Percentiles rank a stretch among this genome's conserved stretches.
phyloP scores from a whole-genome alignment of 129 eudicot species.

The Flaveria bidentis region DNA sequence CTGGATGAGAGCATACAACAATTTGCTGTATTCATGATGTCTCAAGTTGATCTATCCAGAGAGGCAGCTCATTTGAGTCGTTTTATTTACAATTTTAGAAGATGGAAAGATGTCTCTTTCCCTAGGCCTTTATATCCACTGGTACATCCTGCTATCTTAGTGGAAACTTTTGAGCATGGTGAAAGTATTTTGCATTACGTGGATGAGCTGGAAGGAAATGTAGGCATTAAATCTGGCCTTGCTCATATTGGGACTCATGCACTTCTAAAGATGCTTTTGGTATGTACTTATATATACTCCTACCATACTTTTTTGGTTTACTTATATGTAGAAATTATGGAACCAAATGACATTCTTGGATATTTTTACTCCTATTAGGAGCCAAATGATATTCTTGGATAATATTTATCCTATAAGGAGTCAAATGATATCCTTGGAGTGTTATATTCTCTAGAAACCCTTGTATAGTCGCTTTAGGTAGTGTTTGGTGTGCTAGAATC shows the following conservation, averaged over 20 bases:
- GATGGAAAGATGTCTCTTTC: conserved; percentile 93
- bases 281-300: conserved; percentile 20
- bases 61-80: conserved; percentile 99
- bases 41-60: conserved; percentile 97
- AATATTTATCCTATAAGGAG: no score
- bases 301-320: neutral
- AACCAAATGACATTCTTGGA: neutral
- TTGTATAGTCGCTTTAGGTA: neutral
- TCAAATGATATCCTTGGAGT: no score
- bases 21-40: conserved; percentile 92
- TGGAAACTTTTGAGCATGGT: conserved; percentile 96
- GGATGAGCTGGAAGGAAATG: conserved; percentile 66
- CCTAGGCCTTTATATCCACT: conserved; percentile 92
- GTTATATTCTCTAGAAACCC: no score
- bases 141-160: conserved; percentile 96
- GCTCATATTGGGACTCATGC: conserved; percentile 96
- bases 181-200: conserved; percentile 72
- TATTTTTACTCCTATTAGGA: neutral
- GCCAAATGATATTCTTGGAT: no score
- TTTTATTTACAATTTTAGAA: conserved; percentile 78
- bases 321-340: conserved; percentile 13
- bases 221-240: conserved; percentile 66
- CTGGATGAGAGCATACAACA: conserved; percentile 91
- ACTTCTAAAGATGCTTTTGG: conserved; percentile 94
- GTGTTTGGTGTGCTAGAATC: neutral